phyloP scores from a whole-genome alignment of 306 rosid species.

The Lagenaria siceraria region DNA sequence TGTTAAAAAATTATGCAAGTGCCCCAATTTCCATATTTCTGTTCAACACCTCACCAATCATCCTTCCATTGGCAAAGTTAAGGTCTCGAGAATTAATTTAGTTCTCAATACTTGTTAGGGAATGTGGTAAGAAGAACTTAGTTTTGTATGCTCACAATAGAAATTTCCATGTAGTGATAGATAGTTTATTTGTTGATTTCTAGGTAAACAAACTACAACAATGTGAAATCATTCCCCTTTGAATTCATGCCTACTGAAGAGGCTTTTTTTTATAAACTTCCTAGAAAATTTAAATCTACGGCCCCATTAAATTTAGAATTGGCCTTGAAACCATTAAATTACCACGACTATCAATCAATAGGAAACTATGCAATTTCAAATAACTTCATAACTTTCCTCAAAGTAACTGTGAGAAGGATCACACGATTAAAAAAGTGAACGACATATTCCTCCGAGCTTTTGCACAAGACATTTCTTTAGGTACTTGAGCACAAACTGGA shows the following conservation, averaged over 20 bases:
- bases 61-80: neutral
- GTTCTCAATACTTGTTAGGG: neutral
- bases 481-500: neutral
- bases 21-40: neutral
- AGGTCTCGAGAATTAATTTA: neutral
- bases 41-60: neutral
- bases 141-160: neutral
- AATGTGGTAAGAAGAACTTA: neutral
- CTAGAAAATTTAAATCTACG: neutral
- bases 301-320: neutral
- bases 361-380: neutral
- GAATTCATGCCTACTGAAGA: neutral
- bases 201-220: neutral
- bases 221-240: neutral
- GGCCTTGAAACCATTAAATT: neutral
- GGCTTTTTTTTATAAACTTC: neutral
- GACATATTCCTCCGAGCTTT: neutral
- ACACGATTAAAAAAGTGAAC: neutral
- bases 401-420: neutral
- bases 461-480: neutral
- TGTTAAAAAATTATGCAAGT: neutral
- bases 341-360: neutral
- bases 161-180: neutral
- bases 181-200: neutral
- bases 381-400: neutral